Percentiles rank a stretch among this genome's conserved stretches.
Evolutionary conservation across 192 early-diverging fungal genomes (phyloP).

Genomic region (Coemansia interrupta): DNA sequence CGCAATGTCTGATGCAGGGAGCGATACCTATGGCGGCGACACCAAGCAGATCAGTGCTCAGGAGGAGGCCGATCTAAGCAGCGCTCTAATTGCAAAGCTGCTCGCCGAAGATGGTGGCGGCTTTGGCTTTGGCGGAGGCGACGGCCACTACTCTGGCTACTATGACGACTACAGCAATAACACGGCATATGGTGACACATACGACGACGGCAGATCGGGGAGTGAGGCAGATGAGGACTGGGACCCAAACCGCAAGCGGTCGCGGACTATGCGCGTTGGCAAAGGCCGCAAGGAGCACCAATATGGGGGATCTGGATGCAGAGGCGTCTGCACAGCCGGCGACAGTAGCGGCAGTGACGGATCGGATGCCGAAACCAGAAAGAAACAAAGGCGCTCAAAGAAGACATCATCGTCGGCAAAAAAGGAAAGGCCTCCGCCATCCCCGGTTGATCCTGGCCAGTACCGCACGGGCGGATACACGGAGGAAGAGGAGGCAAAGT

Average conservation of each 20-base stretch:
- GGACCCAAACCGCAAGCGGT: conserved; percentile 44
- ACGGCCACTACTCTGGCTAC: conserved; percentile 59
- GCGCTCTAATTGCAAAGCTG: conserved; percentile 74
- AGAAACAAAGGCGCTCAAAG: conserved; percentile 13
- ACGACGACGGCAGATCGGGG: conserved; percentile 45
- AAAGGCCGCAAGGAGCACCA: conserved; percentile 20
- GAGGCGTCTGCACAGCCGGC: background rate
- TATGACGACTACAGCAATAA: conserved; percentile 47
- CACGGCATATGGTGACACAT: conserved; percentile 33
- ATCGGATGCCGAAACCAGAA: conserved; percentile 1
- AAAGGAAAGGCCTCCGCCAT: conserved; percentile 28
- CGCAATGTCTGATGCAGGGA: background rate
- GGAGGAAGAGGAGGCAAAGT: conserved; percentile 69
- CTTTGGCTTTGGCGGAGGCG: conserved; percentile 47
- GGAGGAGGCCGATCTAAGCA: conserved; percentile 77
- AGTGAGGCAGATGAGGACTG: conserved; percentile 48
- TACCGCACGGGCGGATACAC: conserved; percentile 70
- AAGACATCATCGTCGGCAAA: conserved; percentile 12
- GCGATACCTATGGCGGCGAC: conserved; percentile 1
- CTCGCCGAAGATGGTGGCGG: conserved; percentile 64
- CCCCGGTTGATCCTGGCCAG: conserved; percentile 46
- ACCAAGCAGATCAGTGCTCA: conserved; percentile 55
- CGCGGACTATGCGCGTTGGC: conserved; percentile 27
- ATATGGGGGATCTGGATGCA: background rate
- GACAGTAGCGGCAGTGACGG: conserved; percentile 15